phyloP scores from a whole-genome alignment of 495 filamentous ascomycete species.

The Lepraria neglecta region DNA sequence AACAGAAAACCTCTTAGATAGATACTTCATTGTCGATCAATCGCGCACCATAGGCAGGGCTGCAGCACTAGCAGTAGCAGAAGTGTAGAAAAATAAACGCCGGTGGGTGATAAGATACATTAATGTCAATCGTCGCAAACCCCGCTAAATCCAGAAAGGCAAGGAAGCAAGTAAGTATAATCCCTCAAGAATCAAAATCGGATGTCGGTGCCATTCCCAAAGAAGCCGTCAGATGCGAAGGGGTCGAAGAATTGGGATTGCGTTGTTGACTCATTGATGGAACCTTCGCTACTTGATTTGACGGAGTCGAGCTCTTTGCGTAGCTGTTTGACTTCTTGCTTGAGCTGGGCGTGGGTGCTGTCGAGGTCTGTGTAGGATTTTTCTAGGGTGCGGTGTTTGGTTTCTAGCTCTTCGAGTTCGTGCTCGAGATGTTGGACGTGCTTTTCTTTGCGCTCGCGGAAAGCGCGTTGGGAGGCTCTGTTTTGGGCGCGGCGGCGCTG shows the following conservation, averaged over 20 bases:
- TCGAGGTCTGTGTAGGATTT: constrained; percentile 27
- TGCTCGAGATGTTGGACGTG: constrained; percentile 41
- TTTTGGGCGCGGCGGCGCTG: constrained; percentile 54
- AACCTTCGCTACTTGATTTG: constrained; percentile 21
- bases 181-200: background rate
- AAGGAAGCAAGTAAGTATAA: background rate
- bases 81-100: too few relatives aligned
- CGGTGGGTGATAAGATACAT: too few relatives aligned
- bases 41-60: too few relatives aligned
- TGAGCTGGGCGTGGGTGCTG: constrained; percentile 20
- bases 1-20: too few relatives aligned
- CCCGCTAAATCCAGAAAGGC: constrained; percentile 1
- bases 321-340: constrained; percentile 29
- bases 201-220: constrained; percentile 8
- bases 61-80: too few relatives aligned
- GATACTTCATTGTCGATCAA: too few relatives aligned
- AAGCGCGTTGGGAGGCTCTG: constrained; percentile 48
- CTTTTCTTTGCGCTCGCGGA: constrained; percentile 46
- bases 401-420: constrained; percentile 35
- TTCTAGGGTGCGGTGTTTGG: constrained; percentile 25
- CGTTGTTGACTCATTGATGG: constrained; percentile 10
- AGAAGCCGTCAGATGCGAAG: constrained; percentile 19
- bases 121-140: background rate
- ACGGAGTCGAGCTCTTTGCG: constrained; percentile 25
- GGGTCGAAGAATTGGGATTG: constrained; percentile 19